These are phyloP conservation scores for Elaeis oleifera DNA, from an alignment of 202 grass and related monocot genomes.

Conservation along the genomic window DNA sequence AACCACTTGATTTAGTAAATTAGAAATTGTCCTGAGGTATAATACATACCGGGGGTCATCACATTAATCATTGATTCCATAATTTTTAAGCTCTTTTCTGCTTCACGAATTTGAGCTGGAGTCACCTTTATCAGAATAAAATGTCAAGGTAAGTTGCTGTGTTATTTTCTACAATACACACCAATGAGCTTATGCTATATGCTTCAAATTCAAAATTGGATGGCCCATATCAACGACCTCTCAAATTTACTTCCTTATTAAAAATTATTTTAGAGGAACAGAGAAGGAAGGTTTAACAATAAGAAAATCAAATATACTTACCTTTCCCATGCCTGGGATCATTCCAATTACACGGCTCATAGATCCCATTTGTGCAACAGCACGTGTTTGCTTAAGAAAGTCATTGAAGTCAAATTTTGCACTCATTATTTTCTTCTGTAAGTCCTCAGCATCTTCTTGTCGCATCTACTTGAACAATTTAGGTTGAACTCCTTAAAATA, in stretches of 20 bases:
- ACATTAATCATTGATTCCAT: constrained; percentile 95
- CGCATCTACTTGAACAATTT: constrained; percentile 60
- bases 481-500: constrained; percentile 19
- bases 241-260: too few species aligned
- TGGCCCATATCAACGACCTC: too few species aligned
- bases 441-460: constrained; percentile 88
- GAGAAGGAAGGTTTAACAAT: too few species aligned
- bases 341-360: constrained; percentile 88
- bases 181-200: too few species aligned
- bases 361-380: constrained; percentile 82
- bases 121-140: constrained; percentile 49
- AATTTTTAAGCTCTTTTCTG: constrained; percentile 74
- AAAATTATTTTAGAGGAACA: too few species aligned
- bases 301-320: constrained; percentile 11
- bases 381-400: constrained; percentile 84
- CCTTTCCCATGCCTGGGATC: constrained; percentile 98
- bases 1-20: neutral
- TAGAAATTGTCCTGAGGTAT: neutral
- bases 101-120: constrained; percentile 91
- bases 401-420: constrained; percentile 97
- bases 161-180: too few species aligned
- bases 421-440: constrained; percentile 94
- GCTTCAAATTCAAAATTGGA: too few species aligned
- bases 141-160: neutral
- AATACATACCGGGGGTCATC: constrained; percentile 64